Conservation (phyloP, 176 grass and related monocot species). For the Stipa capillata region DNA sequence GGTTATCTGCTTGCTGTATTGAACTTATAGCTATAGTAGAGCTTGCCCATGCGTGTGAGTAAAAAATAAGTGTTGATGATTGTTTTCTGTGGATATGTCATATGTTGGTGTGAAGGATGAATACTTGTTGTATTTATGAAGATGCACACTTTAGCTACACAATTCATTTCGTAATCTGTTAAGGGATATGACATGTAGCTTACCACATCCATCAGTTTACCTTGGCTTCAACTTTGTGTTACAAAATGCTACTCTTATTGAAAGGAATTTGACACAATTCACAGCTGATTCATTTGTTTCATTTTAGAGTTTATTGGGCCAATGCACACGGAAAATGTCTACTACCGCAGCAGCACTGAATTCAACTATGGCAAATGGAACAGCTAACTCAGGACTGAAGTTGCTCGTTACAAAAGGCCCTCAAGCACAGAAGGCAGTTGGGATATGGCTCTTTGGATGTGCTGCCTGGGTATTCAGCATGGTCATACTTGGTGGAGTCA, state of each 20-base stretch:
- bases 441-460: slow-evolving; percentile 92
- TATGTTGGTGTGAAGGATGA: too few relatives aligned
- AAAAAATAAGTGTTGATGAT: too few relatives aligned
- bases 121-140: too few relatives aligned
- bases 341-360: slow-evolving; percentile 41
- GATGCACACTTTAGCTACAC: too few relatives aligned
- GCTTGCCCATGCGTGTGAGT: neutral
- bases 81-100: too few relatives aligned
- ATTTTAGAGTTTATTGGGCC: slow-evolving; percentile 36
- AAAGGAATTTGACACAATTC: neutral
- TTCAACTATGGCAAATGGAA: slow-evolving; percentile 2
- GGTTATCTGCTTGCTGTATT: neutral
- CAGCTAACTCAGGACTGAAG: slow-evolving; percentile 63
- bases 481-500: slow-evolving; percentile 88
- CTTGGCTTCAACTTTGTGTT: neutral
- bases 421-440: slow-evolving; percentile 72
- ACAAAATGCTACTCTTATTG: neutral
- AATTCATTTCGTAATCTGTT: too few relatives aligned
- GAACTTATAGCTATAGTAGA: neutral
- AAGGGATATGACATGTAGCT: too few relatives aligned
- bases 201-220: neutral
- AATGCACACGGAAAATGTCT: slow-evolving; percentile 61
- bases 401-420: slow-evolving; percentile 69
- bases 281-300: neutral
- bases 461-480: slow-evolving; percentile 91